Conservation (phyloP, 768 basidiomycete species). For the Rhodotorula babjevae region DNA sequence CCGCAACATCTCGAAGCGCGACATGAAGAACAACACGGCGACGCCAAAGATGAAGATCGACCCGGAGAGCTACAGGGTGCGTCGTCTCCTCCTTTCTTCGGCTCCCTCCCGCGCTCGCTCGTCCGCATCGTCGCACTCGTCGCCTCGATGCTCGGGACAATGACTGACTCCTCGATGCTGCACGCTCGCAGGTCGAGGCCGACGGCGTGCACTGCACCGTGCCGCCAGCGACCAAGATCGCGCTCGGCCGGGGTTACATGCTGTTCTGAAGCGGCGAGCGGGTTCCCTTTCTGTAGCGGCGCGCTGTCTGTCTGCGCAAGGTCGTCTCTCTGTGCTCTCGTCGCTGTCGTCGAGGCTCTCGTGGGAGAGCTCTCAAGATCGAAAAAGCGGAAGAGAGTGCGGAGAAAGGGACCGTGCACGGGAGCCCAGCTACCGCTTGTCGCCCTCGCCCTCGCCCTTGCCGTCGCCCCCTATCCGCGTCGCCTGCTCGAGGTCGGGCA, state of each 20-base stretch:
- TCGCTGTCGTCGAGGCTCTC: no score
- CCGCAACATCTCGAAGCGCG: constrained; percentile 68
- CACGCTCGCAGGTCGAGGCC: constrained; percentile 40
- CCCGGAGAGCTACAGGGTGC: constrained; percentile 83
- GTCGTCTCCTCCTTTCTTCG: background rate
- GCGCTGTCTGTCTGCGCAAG: background rate
- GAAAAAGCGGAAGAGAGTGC: background rate
- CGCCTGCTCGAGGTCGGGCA: constrained; percentile 23
- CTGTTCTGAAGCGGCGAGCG: constrained; percentile 14
- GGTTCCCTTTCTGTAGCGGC: background rate
- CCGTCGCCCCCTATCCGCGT: background rate
- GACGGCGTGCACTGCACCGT: constrained; percentile 51
- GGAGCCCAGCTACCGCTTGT: background rate
- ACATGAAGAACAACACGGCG: constrained; percentile 88
- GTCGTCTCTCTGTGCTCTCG: background rate
- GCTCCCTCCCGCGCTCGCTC: background rate
- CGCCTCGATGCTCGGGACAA: no score
- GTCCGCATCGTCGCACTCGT: no score
- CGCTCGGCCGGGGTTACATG: constrained; percentile 43
- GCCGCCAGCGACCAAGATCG: constrained; percentile 48
- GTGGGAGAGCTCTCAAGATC: no score
- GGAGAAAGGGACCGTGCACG: background rate
- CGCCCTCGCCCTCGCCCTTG: constrained; percentile 2
- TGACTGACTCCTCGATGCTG: no score
- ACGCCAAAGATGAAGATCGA: constrained; percentile 83